These are phyloP conservation scores for Schwanniomyces sp. DNA, from an alignment of 805 yeast species.

Conservation along the genomic window DNA sequence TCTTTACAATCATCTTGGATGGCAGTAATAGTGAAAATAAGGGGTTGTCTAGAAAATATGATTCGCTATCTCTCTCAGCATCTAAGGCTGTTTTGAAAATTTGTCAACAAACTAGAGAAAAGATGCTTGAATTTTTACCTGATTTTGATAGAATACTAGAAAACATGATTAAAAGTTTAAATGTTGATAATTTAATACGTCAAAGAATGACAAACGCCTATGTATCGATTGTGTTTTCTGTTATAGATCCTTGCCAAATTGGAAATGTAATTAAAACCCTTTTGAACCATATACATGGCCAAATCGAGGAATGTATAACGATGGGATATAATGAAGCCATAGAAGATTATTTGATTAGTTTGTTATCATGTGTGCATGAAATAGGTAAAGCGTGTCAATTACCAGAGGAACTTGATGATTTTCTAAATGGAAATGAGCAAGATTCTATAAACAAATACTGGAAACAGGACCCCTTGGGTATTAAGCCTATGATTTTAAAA, in stretches of 20 bases:
- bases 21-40: conserved; percentile 8
- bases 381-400: conserved; percentile 68
- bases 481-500: conserved; percentile 43
- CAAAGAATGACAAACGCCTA: conserved; percentile 63
- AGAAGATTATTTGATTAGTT: conserved; percentile 52
- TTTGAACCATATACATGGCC: conserved; percentile 22
- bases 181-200: conserved; percentile 47
- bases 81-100: conserved; percentile 58
- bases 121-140: conserved; percentile 42
- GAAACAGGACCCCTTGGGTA: conserved; percentile 45
- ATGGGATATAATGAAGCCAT: conserved; percentile 13
- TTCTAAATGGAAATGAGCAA: conserved; percentile 31
- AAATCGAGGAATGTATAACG: conserved; percentile 9
- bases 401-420: conserved; percentile 52
- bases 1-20: conserved; percentile 43
- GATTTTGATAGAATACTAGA: conserved; percentile 48
- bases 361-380: conserved; percentile 64
- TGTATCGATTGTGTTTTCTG: conserved; percentile 59
- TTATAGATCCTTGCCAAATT: conserved; percentile 42
- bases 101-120: conserved; percentile 52
- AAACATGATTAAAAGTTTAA: conserved; percentile 44
- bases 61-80: conserved; percentile 34
- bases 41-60: conserved; percentile 13
- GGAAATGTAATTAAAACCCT: conserved; percentile 20
- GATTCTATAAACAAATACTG: conserved; percentile 39